Conservation (phyloP, 345 rosid species). For the Arabis alpina region DNA sequence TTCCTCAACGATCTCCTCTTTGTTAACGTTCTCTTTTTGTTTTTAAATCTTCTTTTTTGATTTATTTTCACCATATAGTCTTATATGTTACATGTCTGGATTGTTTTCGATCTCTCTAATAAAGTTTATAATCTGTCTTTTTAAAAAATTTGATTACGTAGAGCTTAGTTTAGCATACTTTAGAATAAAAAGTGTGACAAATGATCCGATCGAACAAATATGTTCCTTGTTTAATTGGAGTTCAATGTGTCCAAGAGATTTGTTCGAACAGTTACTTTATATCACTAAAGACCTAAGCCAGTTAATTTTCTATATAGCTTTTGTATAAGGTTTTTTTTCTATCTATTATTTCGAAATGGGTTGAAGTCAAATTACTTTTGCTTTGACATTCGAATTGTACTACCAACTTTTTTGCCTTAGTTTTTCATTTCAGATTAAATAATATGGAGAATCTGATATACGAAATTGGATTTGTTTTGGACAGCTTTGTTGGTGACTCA, state of each 20-base stretch:
- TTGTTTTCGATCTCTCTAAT: slow-evolving; percentile 23
- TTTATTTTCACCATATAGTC: slow-evolving; percentile 35
- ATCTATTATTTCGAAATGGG: no score
- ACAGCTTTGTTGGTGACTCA: no score
- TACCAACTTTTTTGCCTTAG: no score
- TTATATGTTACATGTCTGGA: slow-evolving; percentile 38
- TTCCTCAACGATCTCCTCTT: slow-evolving; percentile 91
- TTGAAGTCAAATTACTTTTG: no score
- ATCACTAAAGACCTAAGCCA: background rate
- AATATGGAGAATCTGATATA: no score
- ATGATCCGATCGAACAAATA: background rate
- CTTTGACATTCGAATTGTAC: no score
- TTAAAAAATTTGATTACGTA: background rate
- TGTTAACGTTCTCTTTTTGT: slow-evolving; percentile 49
- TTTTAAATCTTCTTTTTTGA: background rate
- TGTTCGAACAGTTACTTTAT: background rate
- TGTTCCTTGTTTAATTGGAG: background rate
- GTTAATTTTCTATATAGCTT: slow-evolving; percentile 16
- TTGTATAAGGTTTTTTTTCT: no score
- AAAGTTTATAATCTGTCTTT: slow-evolving; percentile 10
- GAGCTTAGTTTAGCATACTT: background rate
- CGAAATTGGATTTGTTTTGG: no score
- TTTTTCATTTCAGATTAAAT: no score
- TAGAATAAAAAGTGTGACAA: background rate
- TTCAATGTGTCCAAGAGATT: background rate